These are phyloP conservation scores for Rhodotorula toruloides DNA, from an alignment of 768 basidiomycete species.

Conservation along the genomic window DNA sequence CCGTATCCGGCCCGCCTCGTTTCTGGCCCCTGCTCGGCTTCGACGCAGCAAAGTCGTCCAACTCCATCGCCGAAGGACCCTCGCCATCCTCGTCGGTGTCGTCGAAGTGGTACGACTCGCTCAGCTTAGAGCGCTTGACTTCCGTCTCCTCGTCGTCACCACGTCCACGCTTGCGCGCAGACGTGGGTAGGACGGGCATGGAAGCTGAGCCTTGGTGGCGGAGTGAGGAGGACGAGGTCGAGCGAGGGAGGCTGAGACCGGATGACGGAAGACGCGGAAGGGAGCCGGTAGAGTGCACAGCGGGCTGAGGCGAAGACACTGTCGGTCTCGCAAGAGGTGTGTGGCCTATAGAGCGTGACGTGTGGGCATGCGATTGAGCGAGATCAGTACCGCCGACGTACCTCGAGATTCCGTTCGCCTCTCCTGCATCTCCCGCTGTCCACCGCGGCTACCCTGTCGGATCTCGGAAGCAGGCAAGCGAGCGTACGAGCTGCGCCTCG, in stretches of 20 bases:
- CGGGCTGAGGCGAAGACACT: no score
- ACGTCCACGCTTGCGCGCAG: slow-evolving; percentile 2
- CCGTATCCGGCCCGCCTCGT: neutral
- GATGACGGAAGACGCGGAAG: no score
- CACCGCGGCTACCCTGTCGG: neutral
- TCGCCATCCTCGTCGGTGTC: neutral
- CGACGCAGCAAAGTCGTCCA: neutral
- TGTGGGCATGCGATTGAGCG: no score
- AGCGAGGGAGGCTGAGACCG: neutral
- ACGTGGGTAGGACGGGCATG: neutral
- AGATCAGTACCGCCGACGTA: neutral
- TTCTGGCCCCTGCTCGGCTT: neutral
- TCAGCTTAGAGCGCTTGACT: neutral
- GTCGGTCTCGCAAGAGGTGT: no score
- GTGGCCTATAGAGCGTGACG: no score
- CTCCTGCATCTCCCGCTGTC: neutral
- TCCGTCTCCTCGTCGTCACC: neutral
- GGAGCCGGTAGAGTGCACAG: no score
- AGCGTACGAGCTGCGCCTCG: neutral
- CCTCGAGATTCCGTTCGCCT: neutral
- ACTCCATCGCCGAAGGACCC: slow-evolving; percentile 14
- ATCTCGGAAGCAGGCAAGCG: no score
- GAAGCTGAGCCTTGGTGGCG: neutral
- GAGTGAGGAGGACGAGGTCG: neutral
- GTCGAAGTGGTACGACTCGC: neutral